These are phyloP conservation scores for Mycena maculata DNA, from an alignment of 768 basidiomycete species.

Conservation along the genomic window DNA sequence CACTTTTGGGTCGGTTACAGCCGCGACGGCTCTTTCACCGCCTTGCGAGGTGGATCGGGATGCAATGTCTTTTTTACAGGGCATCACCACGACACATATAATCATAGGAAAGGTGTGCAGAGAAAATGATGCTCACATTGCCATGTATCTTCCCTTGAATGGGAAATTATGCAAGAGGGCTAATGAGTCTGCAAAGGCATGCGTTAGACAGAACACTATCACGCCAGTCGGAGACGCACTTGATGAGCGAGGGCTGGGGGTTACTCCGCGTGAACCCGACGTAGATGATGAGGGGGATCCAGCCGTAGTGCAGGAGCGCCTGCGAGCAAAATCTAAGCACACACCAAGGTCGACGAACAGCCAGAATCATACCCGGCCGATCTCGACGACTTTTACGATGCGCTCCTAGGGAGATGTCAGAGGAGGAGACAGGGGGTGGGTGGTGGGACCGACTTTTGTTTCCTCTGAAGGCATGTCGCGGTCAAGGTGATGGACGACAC, in stretches of 20 bases:
- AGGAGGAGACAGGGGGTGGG: neutral
- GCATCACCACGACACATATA: conserved; percentile 77
- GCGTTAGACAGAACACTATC: conserved; percentile 10
- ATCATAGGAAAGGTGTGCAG: conserved; percentile 56
- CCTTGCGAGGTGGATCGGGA: conserved; percentile 45
- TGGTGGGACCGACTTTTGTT: conserved; percentile 72
- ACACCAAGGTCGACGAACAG: conserved; percentile 2
- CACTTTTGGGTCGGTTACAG: conserved; percentile 60
- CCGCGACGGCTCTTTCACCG: conserved; percentile 34
- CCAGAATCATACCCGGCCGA: conserved; percentile 74
- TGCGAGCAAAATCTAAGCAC: conserved; percentile 44
- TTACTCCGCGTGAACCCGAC: conserved; percentile 93
- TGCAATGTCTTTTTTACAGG: conserved; percentile 40
- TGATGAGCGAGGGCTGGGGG: conserved; percentile 94
- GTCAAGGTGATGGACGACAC: neutral
- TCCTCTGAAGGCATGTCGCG: conserved; percentile 87
- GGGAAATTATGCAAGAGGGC: conserved; percentile 81
- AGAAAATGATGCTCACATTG: conserved; percentile 45
- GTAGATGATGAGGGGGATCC: conserved; percentile 97
- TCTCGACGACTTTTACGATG: conserved; percentile 82
- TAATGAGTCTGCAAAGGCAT: conserved; percentile 76
- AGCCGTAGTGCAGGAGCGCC: conserved; percentile 93
- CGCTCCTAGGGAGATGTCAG: conserved; percentile 66
- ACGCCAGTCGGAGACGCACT: conserved; percentile 67
- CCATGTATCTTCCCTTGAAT: conserved; percentile 40